phyloP scores from a whole-genome alignment of 2,329 filamentous ascomycete genomes.

The Neocucurbitaria cava region DNA sequence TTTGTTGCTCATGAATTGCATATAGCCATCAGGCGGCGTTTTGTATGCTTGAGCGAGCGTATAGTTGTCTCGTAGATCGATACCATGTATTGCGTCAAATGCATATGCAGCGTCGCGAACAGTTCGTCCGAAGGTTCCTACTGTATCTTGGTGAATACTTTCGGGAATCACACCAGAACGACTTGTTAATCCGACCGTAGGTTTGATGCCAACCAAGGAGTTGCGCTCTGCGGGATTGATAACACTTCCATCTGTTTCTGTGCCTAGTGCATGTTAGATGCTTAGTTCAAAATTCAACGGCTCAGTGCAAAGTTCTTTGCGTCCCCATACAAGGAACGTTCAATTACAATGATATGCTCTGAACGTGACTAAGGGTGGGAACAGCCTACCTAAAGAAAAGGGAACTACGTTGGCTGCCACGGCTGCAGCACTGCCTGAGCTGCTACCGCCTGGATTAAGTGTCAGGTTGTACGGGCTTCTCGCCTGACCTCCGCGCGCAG shows the following conservation, averaged over 20 bases:
- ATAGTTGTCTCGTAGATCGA: conserved; percentile 70
- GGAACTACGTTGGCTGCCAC: conserved; percentile 69
- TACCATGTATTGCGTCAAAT: conserved; percentile 72
- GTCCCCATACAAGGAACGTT: background rate
- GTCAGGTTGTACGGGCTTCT: conserved; percentile 70
- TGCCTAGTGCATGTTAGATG: conserved; percentile 41
- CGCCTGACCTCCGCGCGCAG: conserved; percentile 38
- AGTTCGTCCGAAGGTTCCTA: conserved; percentile 72
- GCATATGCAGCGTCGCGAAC: conserved; percentile 72
- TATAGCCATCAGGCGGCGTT: conserved; percentile 64
- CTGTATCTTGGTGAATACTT: conserved; percentile 70
- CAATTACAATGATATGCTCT: background rate
- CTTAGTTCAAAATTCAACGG: background rate
- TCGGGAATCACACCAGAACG: conserved; percentile 66
- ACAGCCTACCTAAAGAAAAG: conserved; percentile 66
- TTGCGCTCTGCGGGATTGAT: conserved; percentile 76
- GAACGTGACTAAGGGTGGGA: background rate
- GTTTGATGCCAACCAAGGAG: conserved; percentile 75
- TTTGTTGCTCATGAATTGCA: conserved; percentile 62
- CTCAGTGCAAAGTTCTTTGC: background rate
- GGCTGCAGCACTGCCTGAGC: conserved; percentile 69
- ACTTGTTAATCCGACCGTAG: conserved; percentile 76
- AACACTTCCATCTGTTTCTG: conserved; percentile 73
- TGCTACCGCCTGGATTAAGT: conserved; percentile 70
- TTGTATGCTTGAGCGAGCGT: conserved; percentile 64